Conservation (phyloP, 2,329 filamentous ascomycete species). For the Penicillium sp. region DNA sequence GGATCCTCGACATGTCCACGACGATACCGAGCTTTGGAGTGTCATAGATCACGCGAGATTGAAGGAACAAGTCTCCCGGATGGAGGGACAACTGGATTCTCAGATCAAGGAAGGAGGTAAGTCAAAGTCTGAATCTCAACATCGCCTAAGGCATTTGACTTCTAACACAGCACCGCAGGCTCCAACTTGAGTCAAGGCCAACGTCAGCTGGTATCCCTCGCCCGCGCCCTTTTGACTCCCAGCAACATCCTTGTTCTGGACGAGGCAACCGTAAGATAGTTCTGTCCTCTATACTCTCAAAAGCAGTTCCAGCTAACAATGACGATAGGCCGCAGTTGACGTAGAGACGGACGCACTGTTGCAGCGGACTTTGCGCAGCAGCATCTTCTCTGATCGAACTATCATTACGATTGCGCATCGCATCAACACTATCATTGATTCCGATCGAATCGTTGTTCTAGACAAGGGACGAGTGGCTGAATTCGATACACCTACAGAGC, state of each 20-base stretch:
- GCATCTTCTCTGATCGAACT: constrained; percentile 80
- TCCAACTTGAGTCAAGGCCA: constrained; percentile 96
- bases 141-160: constrained; percentile 4
- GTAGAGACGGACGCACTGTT: constrained; percentile 66
- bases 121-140: constrained; percentile 31
- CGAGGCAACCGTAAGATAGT: constrained; percentile 74
- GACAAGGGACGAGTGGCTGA: constrained; percentile 88
- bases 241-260: constrained; percentile 97
- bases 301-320: constrained; percentile 18
- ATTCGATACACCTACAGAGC: constrained; percentile 79
- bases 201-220: constrained; percentile 88
- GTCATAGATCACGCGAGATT: constrained; percentile 91
- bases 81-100: constrained; percentile 88
- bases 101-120: constrained; percentile 89
- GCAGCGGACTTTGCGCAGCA: constrained; percentile 62
- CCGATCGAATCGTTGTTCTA: constrained; percentile 87
- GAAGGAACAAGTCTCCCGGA: constrained; percentile 80
- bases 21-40: constrained; percentile 96
- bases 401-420: constrained; percentile 98
- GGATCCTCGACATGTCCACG: constrained; percentile 89
- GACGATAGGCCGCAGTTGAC: constrained; percentile 62
- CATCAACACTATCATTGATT: constrained; percentile 92
- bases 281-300: background rate
- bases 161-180: constrained; percentile 51
- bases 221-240: constrained; percentile 87